A percentile compares a stretch with the other conserved stretches of the same genome.
Conservation (phyloP, 257 asterid species). For the Prunella vulgaris region DNA sequence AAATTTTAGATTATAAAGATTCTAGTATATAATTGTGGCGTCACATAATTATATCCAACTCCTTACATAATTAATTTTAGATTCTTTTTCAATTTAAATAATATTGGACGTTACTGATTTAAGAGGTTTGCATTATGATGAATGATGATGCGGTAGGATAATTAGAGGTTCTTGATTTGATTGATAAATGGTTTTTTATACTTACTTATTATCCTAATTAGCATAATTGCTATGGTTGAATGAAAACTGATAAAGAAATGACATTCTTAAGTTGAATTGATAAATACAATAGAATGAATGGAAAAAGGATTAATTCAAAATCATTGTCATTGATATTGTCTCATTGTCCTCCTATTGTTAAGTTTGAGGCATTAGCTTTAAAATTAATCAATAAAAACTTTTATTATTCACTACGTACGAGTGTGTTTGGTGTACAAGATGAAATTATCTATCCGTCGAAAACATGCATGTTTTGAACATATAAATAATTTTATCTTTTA, state of each 20-base stretch:
- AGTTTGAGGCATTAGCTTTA: too few species aligned
- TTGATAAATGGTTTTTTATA: background rate
- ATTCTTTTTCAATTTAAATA: background rate
- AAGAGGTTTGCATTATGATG: background rate
- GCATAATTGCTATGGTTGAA: background rate
- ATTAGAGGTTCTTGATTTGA: constrained; percentile 1
- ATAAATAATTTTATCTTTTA: too few species aligned
- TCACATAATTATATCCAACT: background rate
- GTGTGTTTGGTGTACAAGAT: too few species aligned
- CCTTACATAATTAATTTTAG: background rate
- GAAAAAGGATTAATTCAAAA: background rate
- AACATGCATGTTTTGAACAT: too few species aligned
- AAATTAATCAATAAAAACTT: too few species aligned
- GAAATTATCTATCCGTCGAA: too few species aligned
- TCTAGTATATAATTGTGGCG: background rate
- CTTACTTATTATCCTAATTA: background rate
- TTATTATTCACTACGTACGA: too few species aligned
- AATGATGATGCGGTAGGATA: background rate
- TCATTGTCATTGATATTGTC: background rate
- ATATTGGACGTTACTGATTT: background rate
- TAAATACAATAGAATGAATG: background rate
- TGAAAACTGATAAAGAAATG: background rate
- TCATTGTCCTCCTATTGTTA: too few species aligned
- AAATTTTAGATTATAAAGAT: too few species aligned
- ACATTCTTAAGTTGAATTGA: background rate